Evolutionary conservation across 1,284 basidiomycete species (phyloP), one percentile per base, ranked within the genome.

Genomic region (Earliella scabrosa): DNA sequence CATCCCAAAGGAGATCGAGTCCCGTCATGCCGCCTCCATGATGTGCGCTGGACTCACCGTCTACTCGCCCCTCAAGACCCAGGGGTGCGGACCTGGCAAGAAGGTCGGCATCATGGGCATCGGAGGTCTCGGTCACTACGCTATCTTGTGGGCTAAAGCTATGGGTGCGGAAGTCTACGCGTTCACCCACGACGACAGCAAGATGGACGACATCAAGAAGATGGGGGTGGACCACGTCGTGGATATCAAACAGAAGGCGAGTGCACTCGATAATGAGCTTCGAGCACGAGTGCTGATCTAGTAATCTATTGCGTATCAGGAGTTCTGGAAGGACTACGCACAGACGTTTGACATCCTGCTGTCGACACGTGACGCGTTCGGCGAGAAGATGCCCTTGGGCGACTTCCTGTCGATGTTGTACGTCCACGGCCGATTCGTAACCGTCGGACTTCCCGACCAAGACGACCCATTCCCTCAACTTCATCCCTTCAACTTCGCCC

Each of bases 41-140:
- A 68, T 86, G 29, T 90, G 87, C 66, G 87, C 77, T 4, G 88
- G 88, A 46, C 70, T 90, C 21, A 90, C 88, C 8, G 80, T 85
- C 38, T 89, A 77, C 74, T 86, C 84, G 0, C 87, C 88, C 2
- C 73, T 91, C 7, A 77, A 81, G 48, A 76, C 82, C 43, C 82
- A 87, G 70, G 82, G 82, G 34, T 77, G 78, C 52, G 86, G 84
- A 0, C 79, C 83, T 4, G 87, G 86, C 21, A 86, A 83, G 75
- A 82, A 81, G 58, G 86, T 90, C 55, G 88, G 85, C 35, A 75
- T 91, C 47, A 75, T 87, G 63, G 87, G 88, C 40, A 79, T 87
- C 43, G 86, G 86, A 46, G 86, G 85, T 35, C 72, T 87, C 18
- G 73, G 76, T 11, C 61, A 71, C 56, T 66, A 63, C 43, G 65